Evolutionary conservation across 495 filamentous ascomycete genomes (phyloP).

Genomic region (Acidomyces sp.): DNA sequence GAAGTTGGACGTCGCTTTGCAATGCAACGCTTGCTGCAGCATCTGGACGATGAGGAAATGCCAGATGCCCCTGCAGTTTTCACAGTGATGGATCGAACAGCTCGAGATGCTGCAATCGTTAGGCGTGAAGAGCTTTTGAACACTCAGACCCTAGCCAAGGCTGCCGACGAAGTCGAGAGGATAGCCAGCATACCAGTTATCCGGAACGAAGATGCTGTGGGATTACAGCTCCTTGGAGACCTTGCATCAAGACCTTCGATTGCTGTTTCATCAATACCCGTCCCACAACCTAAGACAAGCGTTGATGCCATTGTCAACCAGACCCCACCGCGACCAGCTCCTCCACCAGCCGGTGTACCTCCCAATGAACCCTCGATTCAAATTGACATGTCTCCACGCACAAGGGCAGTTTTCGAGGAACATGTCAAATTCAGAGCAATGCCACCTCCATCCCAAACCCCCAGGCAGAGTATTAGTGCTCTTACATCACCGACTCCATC

Average conservation of each 20-base stretch:
- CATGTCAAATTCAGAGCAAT: no score
- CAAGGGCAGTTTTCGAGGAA: slow-evolving; percentile 3
- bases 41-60: slow-evolving; percentile 2
- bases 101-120: slow-evolving; percentile 3
- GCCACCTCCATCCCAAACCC: no score
- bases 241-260: slow-evolving; percentile 15
- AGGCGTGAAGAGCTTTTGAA: background rate
- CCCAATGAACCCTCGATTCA: slow-evolving; percentile 1
- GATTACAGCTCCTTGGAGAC: slow-evolving; percentile 14
- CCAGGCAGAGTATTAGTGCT: no score
- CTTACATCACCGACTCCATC: no score
- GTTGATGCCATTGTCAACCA: background rate
- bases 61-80: background rate
- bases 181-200: slow-evolving; percentile 2
- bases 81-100: slow-evolving; percentile 11
- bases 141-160: slow-evolving; percentile 6
- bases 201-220: slow-evolving; percentile 13
- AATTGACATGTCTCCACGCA: slow-evolving; percentile 13
- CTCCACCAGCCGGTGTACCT: background rate
- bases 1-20: slow-evolving; percentile 2
- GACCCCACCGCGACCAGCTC: slow-evolving; percentile 1
- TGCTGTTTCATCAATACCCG: background rate
- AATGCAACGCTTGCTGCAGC: slow-evolving; percentile 11
- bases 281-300: no score
- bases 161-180: slow-evolving; percentile 9